A percentile compares a stretch with the other conserved stretches of the same genome.
These are phyloP conservation scores for Tetrahymena thermophila DNA, from an alignment of 73 alveolate species.

Conservation along the genomic window DNA sequence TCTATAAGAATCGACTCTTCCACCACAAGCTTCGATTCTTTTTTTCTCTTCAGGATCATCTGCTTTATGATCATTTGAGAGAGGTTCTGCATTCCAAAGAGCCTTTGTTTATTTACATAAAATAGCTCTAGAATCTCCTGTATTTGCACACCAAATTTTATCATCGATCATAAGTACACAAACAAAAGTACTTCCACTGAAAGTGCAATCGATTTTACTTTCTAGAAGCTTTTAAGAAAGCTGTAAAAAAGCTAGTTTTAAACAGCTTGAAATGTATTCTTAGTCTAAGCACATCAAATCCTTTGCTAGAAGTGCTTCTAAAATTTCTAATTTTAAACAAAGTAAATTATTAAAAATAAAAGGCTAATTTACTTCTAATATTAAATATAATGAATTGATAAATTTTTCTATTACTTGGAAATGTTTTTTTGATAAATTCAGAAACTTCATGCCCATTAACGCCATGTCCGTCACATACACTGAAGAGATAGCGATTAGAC, in stretches of 20 bases:
- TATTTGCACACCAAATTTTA: slow-evolving; percentile 68
- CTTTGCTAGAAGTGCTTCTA: neutral
- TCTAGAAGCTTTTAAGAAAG: neutral
- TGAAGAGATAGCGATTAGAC: slow-evolving; percentile 30
- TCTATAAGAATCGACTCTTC: slow-evolving; percentile 63
- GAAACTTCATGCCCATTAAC: slow-evolving; percentile 60
- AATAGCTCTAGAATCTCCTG: slow-evolving; percentile 90
- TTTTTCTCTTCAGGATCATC: slow-evolving; percentile 62
- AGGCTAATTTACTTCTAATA: neutral
- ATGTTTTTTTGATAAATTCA: slow-evolving; percentile 28
- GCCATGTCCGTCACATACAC: slow-evolving; percentile 72
- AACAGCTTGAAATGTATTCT: neutral
- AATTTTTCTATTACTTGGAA: slow-evolving; percentile 48
- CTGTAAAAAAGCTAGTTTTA: neutral
- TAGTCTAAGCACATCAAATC: slow-evolving; percentile 2
- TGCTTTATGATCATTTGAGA: slow-evolving; percentile 84
- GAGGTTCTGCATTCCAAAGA: neutral
- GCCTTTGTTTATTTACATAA: slow-evolving; percentile 26
- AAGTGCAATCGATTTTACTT: slow-evolving; percentile 4
- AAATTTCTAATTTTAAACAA: neutral
- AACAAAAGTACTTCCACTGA: slow-evolving; percentile 89
- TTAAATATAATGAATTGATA: neutral
- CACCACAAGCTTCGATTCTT: slow-evolving; percentile 60
- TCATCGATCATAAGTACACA: slow-evolving; percentile 57
- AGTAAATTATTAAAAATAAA: neutral